phyloP scores from a whole-genome alignment of 139 green algal species.

The Chlamydomonas sp. region DNA sequence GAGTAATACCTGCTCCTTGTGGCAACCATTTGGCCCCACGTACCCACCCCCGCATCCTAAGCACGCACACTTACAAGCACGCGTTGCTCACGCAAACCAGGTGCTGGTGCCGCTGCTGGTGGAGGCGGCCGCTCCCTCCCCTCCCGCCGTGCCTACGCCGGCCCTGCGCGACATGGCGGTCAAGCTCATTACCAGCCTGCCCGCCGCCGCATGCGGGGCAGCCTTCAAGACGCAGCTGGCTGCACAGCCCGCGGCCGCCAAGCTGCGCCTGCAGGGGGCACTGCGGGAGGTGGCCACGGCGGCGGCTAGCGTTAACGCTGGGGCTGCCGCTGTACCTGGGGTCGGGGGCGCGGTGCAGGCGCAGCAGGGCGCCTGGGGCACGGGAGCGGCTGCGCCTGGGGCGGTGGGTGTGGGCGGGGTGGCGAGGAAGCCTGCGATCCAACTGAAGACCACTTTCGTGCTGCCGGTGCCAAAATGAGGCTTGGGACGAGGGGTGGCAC shows the following conservation, averaged over 20 bases:
- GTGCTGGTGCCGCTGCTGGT: slow-evolving; percentile 66
- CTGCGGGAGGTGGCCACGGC: slow-evolving; percentile 37
- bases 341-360: too few species aligned
- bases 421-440: too few species aligned
- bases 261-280: slow-evolving; percentile 63
- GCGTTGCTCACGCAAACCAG: slow-evolving; percentile 15
- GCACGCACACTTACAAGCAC: slow-evolving; percentile 5
- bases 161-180: slow-evolving; percentile 45
- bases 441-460: too few species aligned
- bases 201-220: slow-evolving; percentile 21
- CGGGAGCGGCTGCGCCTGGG: too few species aligned
- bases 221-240: slow-evolving; percentile 59
- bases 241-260: slow-evolving; percentile 47
- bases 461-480: too few species aligned
- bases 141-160: background rate
- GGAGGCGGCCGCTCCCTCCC: slow-evolving; percentile 35
- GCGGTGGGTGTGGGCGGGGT: too few species aligned
- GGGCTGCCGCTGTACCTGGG: background rate
- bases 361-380: too few species aligned
- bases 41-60: background rate
- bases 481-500: too few species aligned
- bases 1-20: background rate
- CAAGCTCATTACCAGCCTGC: slow-evolving; percentile 61
- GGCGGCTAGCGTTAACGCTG: background rate
- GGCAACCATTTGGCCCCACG: background rate